phyloP scores from a whole-genome alignment of 768 basidiomycete genomes.

The Naganishia randhawae region DNA sequence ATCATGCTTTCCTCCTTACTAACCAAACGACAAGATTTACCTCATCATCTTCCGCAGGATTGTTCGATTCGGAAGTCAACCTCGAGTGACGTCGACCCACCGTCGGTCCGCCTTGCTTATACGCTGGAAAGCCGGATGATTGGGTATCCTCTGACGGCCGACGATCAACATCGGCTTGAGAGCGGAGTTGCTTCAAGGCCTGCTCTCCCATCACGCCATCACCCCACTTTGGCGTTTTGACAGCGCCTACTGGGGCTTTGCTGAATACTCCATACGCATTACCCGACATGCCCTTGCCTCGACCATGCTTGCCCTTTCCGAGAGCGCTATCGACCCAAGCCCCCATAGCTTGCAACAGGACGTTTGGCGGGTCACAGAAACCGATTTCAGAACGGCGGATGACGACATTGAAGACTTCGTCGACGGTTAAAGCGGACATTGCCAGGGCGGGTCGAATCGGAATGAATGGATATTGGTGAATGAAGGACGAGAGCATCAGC shows the following conservation, averaged over 20 bases:
- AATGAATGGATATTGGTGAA: conserved; percentile 38
- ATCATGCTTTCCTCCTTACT: not conserved
- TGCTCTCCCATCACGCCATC: conserved; percentile 20
- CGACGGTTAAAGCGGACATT: conserved; percentile 11
- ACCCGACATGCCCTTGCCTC: conserved; percentile 25
- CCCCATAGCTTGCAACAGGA: conserved; percentile 10
- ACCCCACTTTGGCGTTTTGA: conserved; percentile 11
- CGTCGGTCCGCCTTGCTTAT: not conserved
- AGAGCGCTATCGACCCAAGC: conserved; percentile 28
- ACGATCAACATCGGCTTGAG: not conserved
- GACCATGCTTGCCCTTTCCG: conserved; percentile 26
- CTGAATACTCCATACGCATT: not conserved
- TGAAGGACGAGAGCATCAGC: conserved; percentile 38
- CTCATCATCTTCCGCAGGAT: not conserved
- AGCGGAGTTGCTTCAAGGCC: not conserved
- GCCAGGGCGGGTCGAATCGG: conserved; percentile 41
- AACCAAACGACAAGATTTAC: conserved; percentile 24
- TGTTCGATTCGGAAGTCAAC: not conserved
- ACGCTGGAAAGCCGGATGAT: not conserved
- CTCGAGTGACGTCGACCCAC: not conserved
- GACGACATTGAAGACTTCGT: conserved; percentile 30
- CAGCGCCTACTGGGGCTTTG: not conserved
- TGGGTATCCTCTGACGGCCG: not conserved
- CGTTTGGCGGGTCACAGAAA: not conserved
- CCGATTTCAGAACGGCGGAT: conserved; percentile 14